These are phyloP conservation scores for Nemania sp. DNA, from an alignment of 2,329 filamentous ascomycete genomes.

Conservation along the genomic window DNA sequence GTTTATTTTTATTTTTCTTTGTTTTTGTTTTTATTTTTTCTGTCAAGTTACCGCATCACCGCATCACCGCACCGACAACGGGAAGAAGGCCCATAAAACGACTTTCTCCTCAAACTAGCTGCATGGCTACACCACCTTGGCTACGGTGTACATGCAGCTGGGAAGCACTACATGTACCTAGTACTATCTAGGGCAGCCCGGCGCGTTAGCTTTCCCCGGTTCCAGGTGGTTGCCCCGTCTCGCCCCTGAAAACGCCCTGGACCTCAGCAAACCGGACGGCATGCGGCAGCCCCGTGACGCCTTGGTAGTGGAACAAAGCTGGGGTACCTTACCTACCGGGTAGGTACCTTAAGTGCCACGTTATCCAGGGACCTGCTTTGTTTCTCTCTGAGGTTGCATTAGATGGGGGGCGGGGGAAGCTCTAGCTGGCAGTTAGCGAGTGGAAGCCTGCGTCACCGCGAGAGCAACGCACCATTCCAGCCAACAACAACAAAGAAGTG, in stretches of 20 bases:
- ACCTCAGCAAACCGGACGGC: slow-evolving; percentile 16
- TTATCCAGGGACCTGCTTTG: too few species aligned
- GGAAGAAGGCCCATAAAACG: slow-evolving; percentile 10
- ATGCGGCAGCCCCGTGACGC: background rate
- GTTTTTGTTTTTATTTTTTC: too few species aligned
- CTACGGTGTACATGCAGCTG: too few species aligned
- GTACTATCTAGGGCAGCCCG: background rate
- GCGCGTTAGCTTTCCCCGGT: slow-evolving; percentile 7
- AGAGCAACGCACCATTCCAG: background rate
- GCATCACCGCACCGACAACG: background rate
- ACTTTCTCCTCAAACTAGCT: slow-evolving; percentile 6
- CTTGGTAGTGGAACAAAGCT: slow-evolving; percentile 16
- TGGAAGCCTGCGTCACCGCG: slow-evolving; percentile 5
- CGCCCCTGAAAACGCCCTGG: slow-evolving; percentile 17
- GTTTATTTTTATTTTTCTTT: background rate
- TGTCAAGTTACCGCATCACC: too few species aligned
- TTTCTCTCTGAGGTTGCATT: too few species aligned
- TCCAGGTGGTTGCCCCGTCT: slow-evolving; percentile 9
- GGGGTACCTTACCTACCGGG: background rate
- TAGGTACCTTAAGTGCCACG: background rate
- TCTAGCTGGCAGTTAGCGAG: background rate
- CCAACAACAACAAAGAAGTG: background rate
- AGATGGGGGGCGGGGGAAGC: background rate
- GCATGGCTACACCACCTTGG: background rate
- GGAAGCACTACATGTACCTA: too few species aligned